A percentile compares a stretch with the other conserved stretches of the same genome.
These are phyloP conservation scores for Stemphylium beticola DNA, from an alignment of 2,329 filamentous ascomycete species.

Conservation along the genomic window DNA sequence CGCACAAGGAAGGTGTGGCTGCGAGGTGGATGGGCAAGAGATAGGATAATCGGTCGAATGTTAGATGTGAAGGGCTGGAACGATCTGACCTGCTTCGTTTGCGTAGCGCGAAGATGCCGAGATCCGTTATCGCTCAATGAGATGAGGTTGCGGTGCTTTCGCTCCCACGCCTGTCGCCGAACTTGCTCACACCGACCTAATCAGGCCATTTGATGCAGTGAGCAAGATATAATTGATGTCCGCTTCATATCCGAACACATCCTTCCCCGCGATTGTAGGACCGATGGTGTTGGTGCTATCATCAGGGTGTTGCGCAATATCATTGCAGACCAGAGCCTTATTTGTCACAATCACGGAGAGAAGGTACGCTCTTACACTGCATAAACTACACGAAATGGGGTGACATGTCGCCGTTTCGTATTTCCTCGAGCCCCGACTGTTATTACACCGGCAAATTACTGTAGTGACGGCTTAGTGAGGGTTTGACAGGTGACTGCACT, in stretches of 20 bases:
- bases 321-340: conserved; percentile 19
- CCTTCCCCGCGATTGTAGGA: conserved; percentile 12
- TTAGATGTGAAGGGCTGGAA: conserved; percentile 3
- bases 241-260: not conserved
- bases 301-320: conserved; percentile 13
- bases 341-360: conserved; percentile 10
- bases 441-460: not conserved
- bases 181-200: not conserved
- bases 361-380: conserved; percentile 3
- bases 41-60: not conserved
- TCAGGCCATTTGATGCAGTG: not conserved
- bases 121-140: conserved; percentile 5
- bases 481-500: not conserved
- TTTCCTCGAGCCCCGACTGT: not conserved
- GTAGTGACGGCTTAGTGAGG: not conserved
- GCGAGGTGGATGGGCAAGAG: not conserved
- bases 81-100: conserved; percentile 3
- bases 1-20: not conserved
- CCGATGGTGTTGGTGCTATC: conserved; percentile 5
- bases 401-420: not conserved
- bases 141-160: not conserved
- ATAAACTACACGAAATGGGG: not conserved
- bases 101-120: conserved; percentile 8
- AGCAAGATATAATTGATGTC: not conserved
- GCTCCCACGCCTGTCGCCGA: not conserved